These are phyloP conservation scores for Saccharomyces cerevisiae DNA, from an alignment of 805 yeast species.

Conservation along the genomic window DNA sequence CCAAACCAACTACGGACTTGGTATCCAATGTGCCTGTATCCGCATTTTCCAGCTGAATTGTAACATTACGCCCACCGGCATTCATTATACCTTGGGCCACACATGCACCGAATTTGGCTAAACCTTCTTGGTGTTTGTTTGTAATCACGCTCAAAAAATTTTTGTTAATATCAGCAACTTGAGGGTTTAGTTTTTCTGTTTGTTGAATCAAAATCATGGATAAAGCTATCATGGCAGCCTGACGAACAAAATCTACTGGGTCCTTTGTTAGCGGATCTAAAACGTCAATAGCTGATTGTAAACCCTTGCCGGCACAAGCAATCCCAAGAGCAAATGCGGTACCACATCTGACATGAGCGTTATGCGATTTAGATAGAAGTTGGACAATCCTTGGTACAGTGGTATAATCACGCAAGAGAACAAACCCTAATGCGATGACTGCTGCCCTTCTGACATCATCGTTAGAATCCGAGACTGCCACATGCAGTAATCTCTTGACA, in stretches of 20 bases:
- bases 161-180: constrained; percentile 69
- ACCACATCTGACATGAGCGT: constrained; percentile 97
- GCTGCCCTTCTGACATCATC: constrained; percentile 97
- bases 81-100: constrained; percentile 95
- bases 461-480: constrained; percentile 92
- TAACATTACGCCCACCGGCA: constrained; percentile 98
- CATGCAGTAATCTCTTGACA: constrained; percentile 74
- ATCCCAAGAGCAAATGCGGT: constrained; percentile 96
- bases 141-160: constrained; percentile 66
- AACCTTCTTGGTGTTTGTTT: constrained; percentile 89
- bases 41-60: constrained; percentile 78
- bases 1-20: constrained; percentile 85
- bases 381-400: constrained; percentile 95
- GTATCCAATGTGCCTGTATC: constrained; percentile 86
- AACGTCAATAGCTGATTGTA: constrained; percentile 81
- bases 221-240: constrained; percentile 89
- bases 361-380: constrained; percentile 84
- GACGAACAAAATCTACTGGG: constrained; percentile 94
- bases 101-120: constrained; percentile 96
- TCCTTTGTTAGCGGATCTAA: constrained; percentile 89
- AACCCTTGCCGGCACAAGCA: constrained; percentile 91
- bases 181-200: constrained; percentile 74
- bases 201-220: constrained; percentile 86
- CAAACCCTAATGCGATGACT: constrained; percentile 84
- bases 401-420: constrained; percentile 79